phyloP scores from a whole-genome alignment of 257 asterid species.

The Henckelia pumila region DNA sequence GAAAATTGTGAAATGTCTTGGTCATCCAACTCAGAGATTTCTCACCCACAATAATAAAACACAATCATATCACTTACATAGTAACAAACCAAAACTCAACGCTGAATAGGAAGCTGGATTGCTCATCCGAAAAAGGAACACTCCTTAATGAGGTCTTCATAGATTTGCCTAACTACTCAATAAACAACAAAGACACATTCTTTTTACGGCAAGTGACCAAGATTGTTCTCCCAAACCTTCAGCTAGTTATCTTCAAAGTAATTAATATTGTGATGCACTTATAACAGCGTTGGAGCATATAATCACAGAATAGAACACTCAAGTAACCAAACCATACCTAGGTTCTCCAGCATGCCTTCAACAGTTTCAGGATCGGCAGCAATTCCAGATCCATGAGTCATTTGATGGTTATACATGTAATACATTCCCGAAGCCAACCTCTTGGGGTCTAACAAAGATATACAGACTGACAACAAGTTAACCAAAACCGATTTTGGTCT shows the following conservation, averaged over 20 bases:
- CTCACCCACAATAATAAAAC: neutral
- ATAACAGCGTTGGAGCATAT: neutral
- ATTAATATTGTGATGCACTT: neutral
- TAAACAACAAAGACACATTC: neutral
- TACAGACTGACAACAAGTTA: slow-evolving; percentile 70
- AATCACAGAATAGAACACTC: too few species aligned
- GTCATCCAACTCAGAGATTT: neutral
- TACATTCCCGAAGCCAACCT: slow-evolving; percentile 64
- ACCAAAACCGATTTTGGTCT: slow-evolving; percentile 82
- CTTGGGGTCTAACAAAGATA: slow-evolving; percentile 76
- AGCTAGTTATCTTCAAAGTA: neutral
- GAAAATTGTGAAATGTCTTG: neutral
- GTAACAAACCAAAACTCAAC: neutral
- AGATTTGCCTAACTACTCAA: neutral
- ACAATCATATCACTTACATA: neutral
- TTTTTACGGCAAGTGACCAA: neutral
- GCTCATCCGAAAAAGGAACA: neutral
- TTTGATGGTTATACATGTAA: slow-evolving; percentile 62
- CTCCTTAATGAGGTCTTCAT: neutral
- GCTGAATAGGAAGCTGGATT: neutral
- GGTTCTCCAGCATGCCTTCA: slow-evolving; percentile 68
- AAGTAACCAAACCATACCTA: slow-evolving; percentile 45
- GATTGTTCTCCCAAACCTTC: neutral
- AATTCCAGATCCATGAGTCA: slow-evolving; percentile 51
- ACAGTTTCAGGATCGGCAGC: slow-evolving; percentile 65